phyloP scores from a whole-genome alignment of 2,329 filamentous ascomycete species.

The Calonectria naviculata region DNA sequence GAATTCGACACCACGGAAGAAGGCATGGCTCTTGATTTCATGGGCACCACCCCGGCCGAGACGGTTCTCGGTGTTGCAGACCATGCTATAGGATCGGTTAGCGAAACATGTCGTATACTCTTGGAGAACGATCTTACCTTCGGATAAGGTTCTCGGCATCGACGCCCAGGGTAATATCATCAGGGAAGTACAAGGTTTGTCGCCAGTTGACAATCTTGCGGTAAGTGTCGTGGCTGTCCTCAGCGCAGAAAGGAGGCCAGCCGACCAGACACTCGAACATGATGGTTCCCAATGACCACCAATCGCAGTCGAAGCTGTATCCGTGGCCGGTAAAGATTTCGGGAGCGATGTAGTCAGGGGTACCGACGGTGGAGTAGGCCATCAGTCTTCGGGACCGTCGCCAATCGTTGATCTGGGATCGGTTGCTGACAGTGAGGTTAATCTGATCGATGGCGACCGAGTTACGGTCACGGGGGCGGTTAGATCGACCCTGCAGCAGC shows the following conservation, averaged over 20 bases:
- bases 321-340: constrained; percentile 98
- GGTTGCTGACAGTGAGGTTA: constrained; percentile 97
- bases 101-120: not conserved
- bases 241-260: constrained; percentile 98
- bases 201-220: constrained; percentile 99
- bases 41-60: constrained; percentile 87
- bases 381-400: constrained; percentile 93
- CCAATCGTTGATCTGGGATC: constrained; percentile 98
- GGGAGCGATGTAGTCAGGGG: constrained; percentile 97
- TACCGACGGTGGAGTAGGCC: constrained; percentile 98
- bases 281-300: constrained; percentile 99
- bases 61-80: constrained; percentile 93
- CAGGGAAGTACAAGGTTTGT: constrained; percentile 94
- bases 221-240: constrained; percentile 97
- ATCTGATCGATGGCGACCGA: constrained; percentile 98
- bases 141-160: constrained; percentile 94
- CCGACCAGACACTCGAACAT: constrained; percentile 99
- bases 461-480: constrained; percentile 82
- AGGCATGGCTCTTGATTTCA: constrained; percentile 93
- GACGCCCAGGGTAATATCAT: constrained; percentile 87
- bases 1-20: constrained; percentile 98
- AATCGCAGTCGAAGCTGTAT: constrained; percentile 97
- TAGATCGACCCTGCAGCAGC: constrained; percentile 84
- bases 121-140: constrained; percentile 69
- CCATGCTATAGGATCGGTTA: constrained; percentile 69